Evolutionary conservation across 1,284 basidiomycete species (phyloP).

Genomic region (Leccinum solheimii): DNA sequence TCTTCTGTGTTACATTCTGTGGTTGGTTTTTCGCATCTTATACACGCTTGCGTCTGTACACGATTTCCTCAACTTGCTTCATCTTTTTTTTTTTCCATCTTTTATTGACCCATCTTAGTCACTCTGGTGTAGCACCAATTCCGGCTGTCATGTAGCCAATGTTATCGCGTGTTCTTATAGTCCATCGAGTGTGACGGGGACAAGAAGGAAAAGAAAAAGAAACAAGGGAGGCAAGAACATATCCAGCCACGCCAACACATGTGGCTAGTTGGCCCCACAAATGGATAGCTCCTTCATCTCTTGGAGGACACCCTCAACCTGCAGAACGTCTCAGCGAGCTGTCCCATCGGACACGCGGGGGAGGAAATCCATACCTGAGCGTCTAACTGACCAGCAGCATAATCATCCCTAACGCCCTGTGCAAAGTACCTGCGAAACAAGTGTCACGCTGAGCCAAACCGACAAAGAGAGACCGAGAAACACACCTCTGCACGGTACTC

Average conservation of each 20-base stretch:
- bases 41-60: conserved; percentile 24
- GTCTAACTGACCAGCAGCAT: conserved; percentile 95
- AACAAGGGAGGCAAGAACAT: conserved; percentile 3
- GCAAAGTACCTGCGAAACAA: conserved; percentile 71
- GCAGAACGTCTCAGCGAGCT: conserved; percentile 6
- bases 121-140: conserved; percentile 22
- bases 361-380: conserved; percentile 63
- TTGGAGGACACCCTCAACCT: conserved; percentile 89
- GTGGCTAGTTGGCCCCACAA: conserved; percentile 58
- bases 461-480: background rate
- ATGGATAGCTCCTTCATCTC: conserved; percentile 98
- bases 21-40: conserved; percentile 10
- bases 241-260: background rate
- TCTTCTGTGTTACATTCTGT: conserved; percentile 16
- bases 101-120: conserved; percentile 11
- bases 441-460: background rate
- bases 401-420: conserved; percentile 91
- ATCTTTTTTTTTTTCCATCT: background rate
- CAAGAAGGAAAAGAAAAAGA: background rate
- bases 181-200: background rate
- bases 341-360: too few relatives aligned
- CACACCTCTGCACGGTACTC: conserved; percentile 87
- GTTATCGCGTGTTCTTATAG: conserved; percentile 11
- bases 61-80: background rate
- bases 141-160: conserved; percentile 17